Evolutionary conservation across 179 eudicot genomes (phyloP), one percentile per base, ranked within the genome.

Genomic region (Beta corolliflora): DNA sequence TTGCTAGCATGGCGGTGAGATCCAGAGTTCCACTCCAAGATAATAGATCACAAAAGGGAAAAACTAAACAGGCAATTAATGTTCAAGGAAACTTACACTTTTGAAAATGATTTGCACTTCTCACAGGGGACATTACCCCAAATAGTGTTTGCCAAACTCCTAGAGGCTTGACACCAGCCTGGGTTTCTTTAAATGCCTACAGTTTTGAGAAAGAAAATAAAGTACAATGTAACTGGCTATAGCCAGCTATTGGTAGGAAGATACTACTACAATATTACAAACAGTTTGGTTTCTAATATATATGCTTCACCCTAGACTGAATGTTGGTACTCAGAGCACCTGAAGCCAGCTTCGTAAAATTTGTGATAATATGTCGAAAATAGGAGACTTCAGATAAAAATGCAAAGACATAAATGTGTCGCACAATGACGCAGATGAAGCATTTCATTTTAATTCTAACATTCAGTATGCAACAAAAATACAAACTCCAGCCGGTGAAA

Each of bases 61-160:
- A 64, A 5, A 66, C 67, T 68, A 31, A 60, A 53, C 58, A 64
- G 60, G 53, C 25, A 71, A 9, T 53, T 13, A 63, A 69, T 16
- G 25, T 18, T 36, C 36, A 21, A 60, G 64, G 48, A 56, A 59
- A 84, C 95, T 82, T 89, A 95, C 98, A 82, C 21, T 81, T 86
- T 78, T 85, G 87, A 61, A 85, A 58, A 71, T 69, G 87, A 71
- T 87, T 90, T 48, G 89, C 79, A 72, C 82, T 88, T 72, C 81
- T 84, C 81, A 88, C 81, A 68, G 95, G 90, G 53, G 93, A 83
- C 70, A 92, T 45, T 9, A 85, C 88, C 77, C 84, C 95, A 55
- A 77, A 78, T 80, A 95, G 87, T 9, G 98, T 93, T 88, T 90
- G 92, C 92, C 89, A 88, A 53, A 95, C 90, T 85, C 98, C 98